Base-by-base conservation (phyloP, 1,284 basidiomycete genomes). In the Cutaneotrichosporon cyanovorans region DNA sequence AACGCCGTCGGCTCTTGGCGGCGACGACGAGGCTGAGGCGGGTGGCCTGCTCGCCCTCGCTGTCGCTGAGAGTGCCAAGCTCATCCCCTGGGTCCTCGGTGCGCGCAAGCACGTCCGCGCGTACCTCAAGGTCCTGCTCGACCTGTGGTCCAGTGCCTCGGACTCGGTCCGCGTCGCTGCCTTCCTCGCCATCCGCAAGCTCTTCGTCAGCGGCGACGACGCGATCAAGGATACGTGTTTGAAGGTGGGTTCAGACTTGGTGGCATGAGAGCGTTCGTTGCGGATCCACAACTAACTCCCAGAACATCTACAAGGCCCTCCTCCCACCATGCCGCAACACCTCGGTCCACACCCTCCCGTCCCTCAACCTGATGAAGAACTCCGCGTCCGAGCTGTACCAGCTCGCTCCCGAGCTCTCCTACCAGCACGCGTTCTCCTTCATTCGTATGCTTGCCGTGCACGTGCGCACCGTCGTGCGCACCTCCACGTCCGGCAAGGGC, bases 331-430 rank as follows among this genome's bases (percentile, higher is more conserved):
- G 65, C 20, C 59, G 89, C 66, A 80, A 82, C 16, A 95, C 90
- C 5, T 87, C 78, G 42, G 77, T 81, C 2, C 84, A 95, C 73
- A 92, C 85, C 2, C 76, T 98, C 12, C 90, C 92, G n/a, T 81
- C 84, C 4, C 86, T 98, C 71, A 95, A 88, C 63, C 74, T 98
- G 35, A 95, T 97, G 89, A 99, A 99, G 73, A 97, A 98, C 72
- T 87, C 90, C 2, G 92, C 92, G 0, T 85, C 85, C 0, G 91
- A 95, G 68, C 76, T 98, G 2, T 99, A 87, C 74, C 84, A 83
- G 56, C 73, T 92, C 41, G 79, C 87, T 12, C 70, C 67, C 1
- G 34, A 49, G 6, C 55, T 67, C 3, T 66, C 69, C 3, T 98
- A 98, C 72, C 91, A 92, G 59, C 91, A 95, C 61, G 90, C 91